A percentile compares a stretch with the other conserved stretches of the same genome.
Evolutionary conservation across 805 yeast species (phyloP).

Genomic region (Saturnispora ahearnii): DNA sequence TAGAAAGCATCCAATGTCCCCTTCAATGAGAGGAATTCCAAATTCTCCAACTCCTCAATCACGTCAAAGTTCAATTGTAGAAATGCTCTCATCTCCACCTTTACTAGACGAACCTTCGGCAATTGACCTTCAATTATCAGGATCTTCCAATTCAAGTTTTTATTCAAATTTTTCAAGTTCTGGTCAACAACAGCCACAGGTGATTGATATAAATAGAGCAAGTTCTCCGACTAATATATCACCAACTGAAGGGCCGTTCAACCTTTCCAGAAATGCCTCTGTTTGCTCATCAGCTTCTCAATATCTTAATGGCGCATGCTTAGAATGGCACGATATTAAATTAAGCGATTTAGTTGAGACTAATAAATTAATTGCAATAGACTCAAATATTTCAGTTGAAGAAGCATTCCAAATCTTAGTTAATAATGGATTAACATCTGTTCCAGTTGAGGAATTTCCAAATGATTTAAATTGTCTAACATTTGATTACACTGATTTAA

Average conservation of each 20-base stretch:
- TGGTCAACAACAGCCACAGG: neutral
- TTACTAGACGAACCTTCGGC: slow-evolving; percentile 34
- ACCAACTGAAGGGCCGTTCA: slow-evolving; percentile 3
- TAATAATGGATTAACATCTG: slow-evolving; percentile 66
- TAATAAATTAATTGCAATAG: slow-evolving; percentile 65
- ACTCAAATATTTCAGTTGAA: slow-evolving; percentile 66
- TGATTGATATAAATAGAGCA: neutral
- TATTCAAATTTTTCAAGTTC: slow-evolving; percentile 7
- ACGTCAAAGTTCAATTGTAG: slow-evolving; percentile 64
- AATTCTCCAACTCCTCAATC: slow-evolving; percentile 27
- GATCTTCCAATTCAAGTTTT: slow-evolving; percentile 3
- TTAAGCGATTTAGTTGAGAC: slow-evolving; percentile 68
- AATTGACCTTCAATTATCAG: slow-evolving; percentile 8
- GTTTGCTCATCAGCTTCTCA: slow-evolving; percentile 26
- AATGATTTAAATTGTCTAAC: slow-evolving; percentile 65
- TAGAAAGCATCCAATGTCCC: slow-evolving; percentile 29
- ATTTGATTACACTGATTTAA: slow-evolving; percentile 87
- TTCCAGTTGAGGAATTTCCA: slow-evolving; percentile 61
- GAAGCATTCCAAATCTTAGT: slow-evolving; percentile 76
- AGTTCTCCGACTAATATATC: slow-evolving; percentile 31
- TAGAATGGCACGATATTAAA: slow-evolving; percentile 67
- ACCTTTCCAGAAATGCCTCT: slow-evolving; percentile 31
- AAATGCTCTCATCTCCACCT: slow-evolving; percentile 68
- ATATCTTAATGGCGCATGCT: slow-evolving; percentile 22
- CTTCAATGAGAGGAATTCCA: slow-evolving; percentile 29